phyloP scores from a whole-genome alignment of 495 filamentous ascomycete species.

The Hypoxylon perforatum region DNA sequence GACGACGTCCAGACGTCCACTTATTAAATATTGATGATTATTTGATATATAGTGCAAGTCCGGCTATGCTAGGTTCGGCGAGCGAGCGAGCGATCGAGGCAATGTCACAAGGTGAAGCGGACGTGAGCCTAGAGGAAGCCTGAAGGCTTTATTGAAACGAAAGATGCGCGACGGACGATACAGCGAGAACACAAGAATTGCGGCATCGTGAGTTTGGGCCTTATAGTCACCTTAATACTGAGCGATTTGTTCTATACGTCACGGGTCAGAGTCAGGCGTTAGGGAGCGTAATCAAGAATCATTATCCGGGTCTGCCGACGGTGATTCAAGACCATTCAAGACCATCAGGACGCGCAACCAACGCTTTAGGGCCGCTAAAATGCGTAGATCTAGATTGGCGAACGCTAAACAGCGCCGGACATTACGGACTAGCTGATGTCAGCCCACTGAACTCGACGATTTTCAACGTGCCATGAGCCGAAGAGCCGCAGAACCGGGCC shows the following conservation, averaged over 20 bases:
- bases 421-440: slow-evolving; percentile 18
- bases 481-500: slow-evolving; percentile 33
- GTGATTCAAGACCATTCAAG: slow-evolving; percentile 26
- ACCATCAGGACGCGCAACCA: slow-evolving; percentile 8
- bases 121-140: not conserved
- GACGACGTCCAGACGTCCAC: not conserved
- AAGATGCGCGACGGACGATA: slow-evolving; percentile 13
- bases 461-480: slow-evolving; percentile 1
- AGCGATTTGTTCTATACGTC: slow-evolving; percentile 35
- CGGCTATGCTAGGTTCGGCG: not conserved
- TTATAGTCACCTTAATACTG: slow-evolving; percentile 33
- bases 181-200: not conserved
- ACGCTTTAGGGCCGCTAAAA: slow-evolving; percentile 10
- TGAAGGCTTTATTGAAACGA: not conserved
- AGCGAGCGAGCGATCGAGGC: slow-evolving; percentile 3
- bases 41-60: not conserved
- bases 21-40: slow-evolving; percentile 1
- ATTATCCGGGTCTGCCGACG: slow-evolving; percentile 26
- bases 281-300: slow-evolving; percentile 12
- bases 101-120: not conserved
- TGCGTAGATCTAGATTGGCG: slow-evolving; percentile 11
- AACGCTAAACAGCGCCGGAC: slow-evolving; percentile 22
- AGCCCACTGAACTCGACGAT: slow-evolving; percentile 5
- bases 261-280: slow-evolving; percentile 25
- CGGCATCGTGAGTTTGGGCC: not conserved